phyloP scores from a whole-genome alignment of 2,329 filamentous ascomycete genomes.

The Zymoseptoria brevis region DNA sequence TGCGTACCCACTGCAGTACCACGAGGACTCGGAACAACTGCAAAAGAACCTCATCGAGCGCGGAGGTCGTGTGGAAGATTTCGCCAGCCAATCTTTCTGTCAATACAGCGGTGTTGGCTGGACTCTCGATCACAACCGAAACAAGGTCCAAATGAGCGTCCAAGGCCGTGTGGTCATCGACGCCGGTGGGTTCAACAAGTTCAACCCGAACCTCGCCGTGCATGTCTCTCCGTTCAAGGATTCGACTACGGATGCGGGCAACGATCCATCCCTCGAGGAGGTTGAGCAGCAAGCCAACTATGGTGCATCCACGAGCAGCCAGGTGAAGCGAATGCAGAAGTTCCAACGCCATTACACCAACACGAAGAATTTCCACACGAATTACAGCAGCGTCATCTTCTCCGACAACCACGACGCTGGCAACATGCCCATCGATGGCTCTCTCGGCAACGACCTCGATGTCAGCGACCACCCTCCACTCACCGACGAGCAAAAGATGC shows the following conservation, averaged over 20 bases:
- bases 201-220: constrained; percentile 37
- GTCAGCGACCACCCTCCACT: constrained; percentile 13
- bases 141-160: constrained; percentile 36
- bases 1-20: constrained; percentile 39
- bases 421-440: constrained; percentile 31
- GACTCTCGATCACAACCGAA: constrained; percentile 26
- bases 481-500: constrained; percentile 28
- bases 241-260: background rate
- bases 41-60: constrained; percentile 36
- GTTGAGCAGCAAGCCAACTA: no score
- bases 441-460: constrained; percentile 21
- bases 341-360: background rate
- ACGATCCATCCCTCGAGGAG: no score
- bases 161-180: constrained; percentile 48
- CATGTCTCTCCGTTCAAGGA: constrained; percentile 30
- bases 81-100: constrained; percentile 44
- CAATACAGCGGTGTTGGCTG: constrained; percentile 42
- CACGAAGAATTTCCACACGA: background rate
- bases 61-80: constrained; percentile 39
- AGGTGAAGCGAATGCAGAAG: background rate
- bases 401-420: constrained; percentile 16
- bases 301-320: no score
- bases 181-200: constrained; percentile 37
- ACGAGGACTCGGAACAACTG: constrained; percentile 34
- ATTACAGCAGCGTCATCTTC: background rate